These are phyloP conservation scores for Xylaria sp. DNA, from an alignment of 2,329 filamentous ascomycete species.

Conservation along the genomic window DNA sequence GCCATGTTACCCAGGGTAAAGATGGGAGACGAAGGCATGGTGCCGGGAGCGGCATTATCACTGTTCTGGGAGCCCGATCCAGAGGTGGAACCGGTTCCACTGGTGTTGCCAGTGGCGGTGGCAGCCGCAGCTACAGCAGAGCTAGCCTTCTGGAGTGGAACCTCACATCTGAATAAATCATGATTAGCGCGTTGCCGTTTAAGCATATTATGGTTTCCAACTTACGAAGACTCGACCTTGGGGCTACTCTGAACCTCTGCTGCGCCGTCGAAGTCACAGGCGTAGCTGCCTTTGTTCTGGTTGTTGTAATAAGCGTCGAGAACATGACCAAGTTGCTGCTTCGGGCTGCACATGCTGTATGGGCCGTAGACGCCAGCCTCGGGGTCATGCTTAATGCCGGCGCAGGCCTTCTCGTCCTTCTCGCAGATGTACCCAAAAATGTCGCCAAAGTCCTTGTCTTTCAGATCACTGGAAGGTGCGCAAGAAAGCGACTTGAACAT, in stretches of 20 bases:
- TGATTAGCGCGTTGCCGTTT: conserved; percentile 11
- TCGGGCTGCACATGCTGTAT: conserved; percentile 71
- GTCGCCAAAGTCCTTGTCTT: conserved; percentile 63
- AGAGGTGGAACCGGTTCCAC: conserved; percentile 34
- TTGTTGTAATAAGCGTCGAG: conserved; percentile 67
- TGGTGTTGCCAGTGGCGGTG: conserved; percentile 45
- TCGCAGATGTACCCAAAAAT: conserved; percentile 55
- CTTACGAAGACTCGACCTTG: conserved; percentile 41
- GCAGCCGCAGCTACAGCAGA: conserved; percentile 48
- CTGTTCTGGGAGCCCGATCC: conserved; percentile 28
- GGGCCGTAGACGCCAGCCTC: conserved; percentile 67
- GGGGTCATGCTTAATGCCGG: conserved; percentile 65
- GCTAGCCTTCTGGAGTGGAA: conserved; percentile 61
- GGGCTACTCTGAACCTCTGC: conserved; percentile 54
- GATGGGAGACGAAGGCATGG: conserved; percentile 47
- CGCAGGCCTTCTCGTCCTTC: conserved; percentile 59
- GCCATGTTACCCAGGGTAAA: conserved; percentile 60
- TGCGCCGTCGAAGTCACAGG: conserved; percentile 68
- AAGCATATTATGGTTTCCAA: background rate
- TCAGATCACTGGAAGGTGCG: conserved; percentile 62
- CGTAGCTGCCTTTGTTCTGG: conserved; percentile 58
- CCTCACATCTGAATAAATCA: conserved; percentile 51
- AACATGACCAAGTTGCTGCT: conserved; percentile 68
- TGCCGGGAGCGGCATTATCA: conserved; percentile 49
- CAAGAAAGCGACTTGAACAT: conserved; percentile 75